Base-by-base conservation (phyloP, 2,329 filamentous ascomycete species). In the Trichoderma lentiforme region DNA sequence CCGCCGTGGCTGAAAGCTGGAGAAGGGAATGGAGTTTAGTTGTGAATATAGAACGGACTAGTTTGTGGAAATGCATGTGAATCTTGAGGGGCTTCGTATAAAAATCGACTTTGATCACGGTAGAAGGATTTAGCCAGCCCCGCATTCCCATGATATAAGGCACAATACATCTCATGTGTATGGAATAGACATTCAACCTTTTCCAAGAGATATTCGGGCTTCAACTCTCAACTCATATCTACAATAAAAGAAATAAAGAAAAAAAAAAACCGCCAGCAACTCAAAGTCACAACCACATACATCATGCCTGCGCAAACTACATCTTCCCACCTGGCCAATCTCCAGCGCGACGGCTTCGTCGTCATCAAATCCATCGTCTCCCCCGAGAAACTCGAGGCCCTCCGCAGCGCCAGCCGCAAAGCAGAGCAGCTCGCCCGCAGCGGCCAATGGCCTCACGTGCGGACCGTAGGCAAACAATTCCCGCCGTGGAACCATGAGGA, bases 391-490 rank as follows among this genome's bases (percentile, higher is more conserved):
- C 84, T 96, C 58, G 73, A 83, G 28, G 77, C 82, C 24, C 89
- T 95, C 74, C 91, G 90, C 76, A 78, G 79, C 69, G 90, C 90
- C 56, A 88, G 90, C 65, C 78, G 83, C 39, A 80, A 86, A 71
- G 87, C 88, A n/a, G 89, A 90, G 24, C 78, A 82, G 3, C 83
- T 89, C 56, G 91, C 92, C 56, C 89, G 92, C 74, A 76, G 84
- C n/a, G 93, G 93, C 47, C 78, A 86, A 74, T 97, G 94, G 94
- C 93, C 93, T 3, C 87, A 92, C 81, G 90, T 97, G 77, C 92
- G 94, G 74, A 95, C 93, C 0, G 88, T 96, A 3, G 93, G 93
- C 69, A 97, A 97, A 81, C 94, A 97, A 82, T 97, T 97, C 83
- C 94, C 94, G 0, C 94, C 94, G 0, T 97, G 94, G 94, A 84